Evolutionary conservation across 1,284 basidiomycete species (phyloP).

Genomic region (Ceratobasidium papillatum): DNA sequence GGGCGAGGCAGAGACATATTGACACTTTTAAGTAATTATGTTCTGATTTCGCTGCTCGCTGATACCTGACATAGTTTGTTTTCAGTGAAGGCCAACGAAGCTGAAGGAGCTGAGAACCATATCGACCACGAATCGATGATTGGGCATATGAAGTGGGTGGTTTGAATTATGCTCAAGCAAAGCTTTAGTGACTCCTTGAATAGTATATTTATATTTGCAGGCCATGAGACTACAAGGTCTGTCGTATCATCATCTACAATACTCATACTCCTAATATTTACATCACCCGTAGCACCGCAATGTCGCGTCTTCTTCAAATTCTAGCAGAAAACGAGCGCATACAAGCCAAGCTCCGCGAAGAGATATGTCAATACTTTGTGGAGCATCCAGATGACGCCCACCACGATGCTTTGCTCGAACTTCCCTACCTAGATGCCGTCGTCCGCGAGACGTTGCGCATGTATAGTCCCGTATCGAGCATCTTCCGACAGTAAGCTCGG

Average conservation of each 20-base stretch:
- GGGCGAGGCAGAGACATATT: conserved; percentile 59
- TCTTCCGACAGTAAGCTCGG: background rate
- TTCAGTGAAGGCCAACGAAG: conserved; percentile 57
- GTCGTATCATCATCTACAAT: background rate
- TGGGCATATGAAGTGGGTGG: conserved; percentile 59
- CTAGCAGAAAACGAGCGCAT: conserved; percentile 53
- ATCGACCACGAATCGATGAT: conserved; percentile 56
- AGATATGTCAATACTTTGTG: conserved; percentile 49
- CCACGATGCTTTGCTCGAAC: conserved; percentile 54
- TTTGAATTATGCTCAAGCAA: background rate
- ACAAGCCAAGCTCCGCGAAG: conserved; percentile 53
- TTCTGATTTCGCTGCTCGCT: background rate
- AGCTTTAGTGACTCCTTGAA: background rate
- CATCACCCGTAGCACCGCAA: conserved; percentile 48
- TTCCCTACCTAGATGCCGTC: conserved; percentile 59
- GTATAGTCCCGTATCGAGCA: conserved; percentile 70
- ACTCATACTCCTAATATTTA: conserved; percentile 50
- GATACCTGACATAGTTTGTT: background rate
- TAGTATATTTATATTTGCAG: conserved; percentile 56
- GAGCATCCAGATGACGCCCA: conserved; percentile 46
- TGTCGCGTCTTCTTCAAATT: conserved; percentile 54
- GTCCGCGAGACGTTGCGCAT: conserved; percentile 59
- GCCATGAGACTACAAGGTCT: conserved; percentile 51
- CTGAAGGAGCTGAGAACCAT: conserved; percentile 51
- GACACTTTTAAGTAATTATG: conserved; percentile 56